Conservation (phyloP, 768 basidiomycete genomes). For the Hydnum rufescens region DNA sequence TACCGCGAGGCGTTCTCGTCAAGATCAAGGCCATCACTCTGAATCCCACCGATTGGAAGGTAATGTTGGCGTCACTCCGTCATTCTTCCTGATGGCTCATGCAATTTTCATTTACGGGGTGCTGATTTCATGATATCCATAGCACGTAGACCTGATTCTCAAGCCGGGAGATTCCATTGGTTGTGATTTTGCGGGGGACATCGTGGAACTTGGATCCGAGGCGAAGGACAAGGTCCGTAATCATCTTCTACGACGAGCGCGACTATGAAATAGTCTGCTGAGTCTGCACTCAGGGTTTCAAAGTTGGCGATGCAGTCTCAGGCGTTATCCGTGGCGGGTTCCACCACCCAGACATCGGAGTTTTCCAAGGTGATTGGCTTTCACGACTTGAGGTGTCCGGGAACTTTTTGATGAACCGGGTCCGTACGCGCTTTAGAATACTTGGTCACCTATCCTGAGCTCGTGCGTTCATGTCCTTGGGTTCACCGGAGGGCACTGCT, state of each 20-base stretch:
- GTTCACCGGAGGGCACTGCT: no score
- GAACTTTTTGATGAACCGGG: no score
- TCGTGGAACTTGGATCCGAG: conserved; percentile 12
- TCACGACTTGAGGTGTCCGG: no score
- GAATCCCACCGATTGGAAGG: conserved; percentile 13
- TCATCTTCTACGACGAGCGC: no score
- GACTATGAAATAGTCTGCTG: not conserved
- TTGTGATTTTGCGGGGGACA: conserved; percentile 13
- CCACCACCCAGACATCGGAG: conserved; percentile 8
- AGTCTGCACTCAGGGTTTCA: conserved; percentile 4
- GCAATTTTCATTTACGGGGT: conserved; percentile 1
- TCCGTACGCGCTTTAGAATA: no score
- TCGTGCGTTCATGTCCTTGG: no score
- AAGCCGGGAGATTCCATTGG: conserved; percentile 11
- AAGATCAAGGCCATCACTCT: conserved; percentile 11
- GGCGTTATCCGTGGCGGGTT: conserved; percentile 11
- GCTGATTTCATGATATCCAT: no score
- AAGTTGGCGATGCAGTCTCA: conserved; percentile 13
- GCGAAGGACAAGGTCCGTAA: conserved; percentile 9
- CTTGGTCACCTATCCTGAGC: no score
- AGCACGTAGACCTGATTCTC: conserved; percentile 10
- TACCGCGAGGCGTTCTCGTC: conserved; percentile 9
- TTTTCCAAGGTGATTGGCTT: conserved; percentile 14
- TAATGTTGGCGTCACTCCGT: not conserved
- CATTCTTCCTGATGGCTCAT: not conserved